Percentiles rank a stretch among this genome's conserved stretches.
These are phyloP conservation scores for Scutellaria barbata DNA, from an alignment of 257 asterid species.

Conservation along the genomic window DNA sequence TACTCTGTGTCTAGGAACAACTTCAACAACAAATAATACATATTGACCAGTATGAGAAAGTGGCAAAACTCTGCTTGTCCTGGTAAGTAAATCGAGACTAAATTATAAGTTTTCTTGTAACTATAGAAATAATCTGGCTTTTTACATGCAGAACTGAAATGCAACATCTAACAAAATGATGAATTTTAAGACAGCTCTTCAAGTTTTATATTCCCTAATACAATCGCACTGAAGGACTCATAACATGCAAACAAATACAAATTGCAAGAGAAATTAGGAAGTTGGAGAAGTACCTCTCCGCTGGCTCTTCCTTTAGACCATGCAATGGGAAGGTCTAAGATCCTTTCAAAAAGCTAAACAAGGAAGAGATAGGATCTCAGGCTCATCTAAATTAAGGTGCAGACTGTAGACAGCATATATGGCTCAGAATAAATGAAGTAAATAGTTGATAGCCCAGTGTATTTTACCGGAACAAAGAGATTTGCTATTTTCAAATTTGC, in stretches of 20 bases:
- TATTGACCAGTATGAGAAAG: constrained; percentile 18
- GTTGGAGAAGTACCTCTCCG: constrained; percentile 91
- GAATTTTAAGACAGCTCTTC: constrained; percentile 18
- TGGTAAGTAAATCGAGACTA: no score
- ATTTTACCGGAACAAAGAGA: constrained; percentile 89
- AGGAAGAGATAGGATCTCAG: constrained; percentile 34
- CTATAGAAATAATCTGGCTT: constrained; percentile 25
- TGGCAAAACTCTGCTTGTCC: constrained; percentile 23
- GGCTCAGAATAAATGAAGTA: constrained; percentile 27
- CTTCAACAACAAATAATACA: background rate
- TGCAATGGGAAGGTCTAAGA: constrained; percentile 88
- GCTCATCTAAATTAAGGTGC: constrained; percentile 34
- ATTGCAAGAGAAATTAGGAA: constrained; percentile 36
- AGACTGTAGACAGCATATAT: constrained; percentile 23
- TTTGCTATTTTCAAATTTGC: constrained; percentile 88
- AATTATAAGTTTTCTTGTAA: no score
- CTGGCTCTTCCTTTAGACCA: constrained; percentile 99
- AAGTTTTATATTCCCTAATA: constrained; percentile 10
- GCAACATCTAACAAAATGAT: constrained; percentile 7
- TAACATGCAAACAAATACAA: constrained; percentile 26
- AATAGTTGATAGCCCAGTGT: constrained; percentile 35
- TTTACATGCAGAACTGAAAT: constrained; percentile 2
- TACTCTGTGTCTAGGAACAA: background rate
- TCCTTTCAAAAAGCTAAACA: constrained; percentile 91
- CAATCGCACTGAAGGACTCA: constrained; percentile 22